Base-by-base conservation (phyloP, 495 filamentous ascomycete genomes). In the Massariosphaeria phaeospora region DNA sequence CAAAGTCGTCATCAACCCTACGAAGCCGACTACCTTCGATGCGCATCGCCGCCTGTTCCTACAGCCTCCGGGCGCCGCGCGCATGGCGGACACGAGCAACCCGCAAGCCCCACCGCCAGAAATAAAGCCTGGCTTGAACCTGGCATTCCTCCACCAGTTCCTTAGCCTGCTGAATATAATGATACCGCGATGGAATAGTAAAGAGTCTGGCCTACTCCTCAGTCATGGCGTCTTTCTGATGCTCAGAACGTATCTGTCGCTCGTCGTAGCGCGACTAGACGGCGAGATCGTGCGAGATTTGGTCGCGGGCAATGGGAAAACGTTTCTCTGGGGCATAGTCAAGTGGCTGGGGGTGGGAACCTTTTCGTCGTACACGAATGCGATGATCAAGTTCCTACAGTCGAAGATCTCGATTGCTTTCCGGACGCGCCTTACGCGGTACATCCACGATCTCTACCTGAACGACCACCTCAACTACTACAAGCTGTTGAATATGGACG, bases 131-230 rank as follows among this genome's bases (percentile, higher is more conserved):
- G 94, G 94, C 3, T 72, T 99, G 44, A 99, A 99, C 67, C 76
- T 97, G 39, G 94, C 94, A n/a, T 99, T 99, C 66, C 71, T 99
- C 20, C 93, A 99, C 67, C 94, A 99, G 70, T 95, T 97, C 62
- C 77, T 96, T 39, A 95, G 90, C 64, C 74, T 99, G 39, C 77
- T 96, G 65, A 96, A 85, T 70, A 97, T 99, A 62, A 95, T 96
- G 91, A 86, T 97, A 54, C 94, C 94, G 8, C 74, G 91, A 60
- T 95, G 89, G 88, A 82, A 82, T 23, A 91, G 89, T 70, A 97
- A 97, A 68, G 94, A 97, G 73, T 89, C 89, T 1, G 91, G 88
- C 2, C 69, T 99, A 51, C 73, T 99, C 35, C 70, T 94, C 59
- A 86, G 88, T 59, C 94, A 96, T 64, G 84, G 87, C 58, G 78